Evolutionary conservation across 139 green algal species (phyloP), one percentile per base, ranked within the genome.

Genomic region (Auxenochlorella pyrenoidosa): DNA sequence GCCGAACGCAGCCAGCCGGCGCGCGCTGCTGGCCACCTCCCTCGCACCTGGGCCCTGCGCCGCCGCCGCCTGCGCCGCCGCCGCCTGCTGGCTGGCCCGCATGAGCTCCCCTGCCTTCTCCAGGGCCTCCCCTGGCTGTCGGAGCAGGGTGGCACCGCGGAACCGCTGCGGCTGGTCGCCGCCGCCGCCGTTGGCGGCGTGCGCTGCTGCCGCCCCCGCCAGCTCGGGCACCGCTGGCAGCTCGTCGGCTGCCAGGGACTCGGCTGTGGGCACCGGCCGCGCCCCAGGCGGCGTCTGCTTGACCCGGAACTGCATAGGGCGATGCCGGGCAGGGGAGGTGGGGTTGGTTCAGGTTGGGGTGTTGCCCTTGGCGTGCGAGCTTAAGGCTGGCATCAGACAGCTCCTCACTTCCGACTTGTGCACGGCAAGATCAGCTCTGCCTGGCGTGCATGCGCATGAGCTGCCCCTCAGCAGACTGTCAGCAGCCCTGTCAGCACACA

Each of bases 121-220:
- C 63, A 85, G 30, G 21, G 59, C 80, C 43, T 75, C 63, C 28
- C 80, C 80, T 12, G 63, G 80, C 80, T 32, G 38, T 24, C 80
- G 59, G 30, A 85, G 80, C 80, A 85, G 80, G 3, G 80, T 85
- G 40, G 60, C 63, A 24, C 59, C 75, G 40, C 63, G 63, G 30
- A 59, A 60, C 30, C 80, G 80, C 80, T 85, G 80, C 60, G 40
- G 63, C 51, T 22, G 58, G 4, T 73, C 79, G 15, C 43, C 36
- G 3, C 22, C n/a, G 1, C 13, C 30, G 80, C 63, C 60, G 40
- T 32, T 15, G 15, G 2, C 40, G 0, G 0, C 40, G 13, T 43
- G 10, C 30, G 43, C 75, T 41, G 75, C 75, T 44, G 72, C 70
- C 51, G 70, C 38, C 12, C 43, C 43, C 28, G 75, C 36, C 59